Conservation (phyloP, 495 filamentous ascomycete genomes). For the Neurospora sp. region DNA sequence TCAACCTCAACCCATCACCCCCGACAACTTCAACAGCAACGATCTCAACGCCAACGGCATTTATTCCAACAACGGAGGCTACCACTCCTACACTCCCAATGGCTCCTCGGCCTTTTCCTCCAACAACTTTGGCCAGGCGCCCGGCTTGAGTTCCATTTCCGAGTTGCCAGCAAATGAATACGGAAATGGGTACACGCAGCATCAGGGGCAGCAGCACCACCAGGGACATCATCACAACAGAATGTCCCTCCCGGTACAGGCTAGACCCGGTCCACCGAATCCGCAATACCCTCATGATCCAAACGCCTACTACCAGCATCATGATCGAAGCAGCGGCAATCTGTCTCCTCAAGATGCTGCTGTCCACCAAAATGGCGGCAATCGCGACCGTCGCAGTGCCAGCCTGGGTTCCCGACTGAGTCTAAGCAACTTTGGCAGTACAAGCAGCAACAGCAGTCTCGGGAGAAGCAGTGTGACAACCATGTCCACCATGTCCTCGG, state of each 20-base stretch:
- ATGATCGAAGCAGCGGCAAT: not conserved
- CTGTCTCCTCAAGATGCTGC: not conserved
- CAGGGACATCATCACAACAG: not conserved
- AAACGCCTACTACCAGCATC: not conserved
- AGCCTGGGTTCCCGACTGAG: not conserved
- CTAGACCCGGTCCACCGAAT: not conserved
- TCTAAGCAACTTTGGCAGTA: not conserved
- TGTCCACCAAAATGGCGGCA: not conserved
- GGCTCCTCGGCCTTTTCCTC: not conserved
- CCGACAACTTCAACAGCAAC: not conserved
- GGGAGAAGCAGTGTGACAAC: not conserved
- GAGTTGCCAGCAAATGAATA: not conserved
- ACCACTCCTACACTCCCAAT: not conserved
- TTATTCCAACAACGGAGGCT: not conserved
- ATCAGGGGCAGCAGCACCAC: not conserved
- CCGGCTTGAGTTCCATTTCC: not conserved
- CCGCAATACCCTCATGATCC: not conserved
- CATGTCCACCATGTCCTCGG: not conserved
- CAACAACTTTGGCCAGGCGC: not conserved
- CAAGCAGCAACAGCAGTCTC: not conserved
- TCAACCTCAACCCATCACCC: not conserved
- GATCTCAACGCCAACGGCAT: not conserved
- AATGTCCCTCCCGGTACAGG: not conserved
- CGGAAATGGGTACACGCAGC: not conserved
- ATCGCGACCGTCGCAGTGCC: not conserved